These are phyloP conservation scores for Beauveria pseudobassiana DNA, from an alignment of 2,329 filamentous ascomycete genomes.

Conservation along the genomic window DNA sequence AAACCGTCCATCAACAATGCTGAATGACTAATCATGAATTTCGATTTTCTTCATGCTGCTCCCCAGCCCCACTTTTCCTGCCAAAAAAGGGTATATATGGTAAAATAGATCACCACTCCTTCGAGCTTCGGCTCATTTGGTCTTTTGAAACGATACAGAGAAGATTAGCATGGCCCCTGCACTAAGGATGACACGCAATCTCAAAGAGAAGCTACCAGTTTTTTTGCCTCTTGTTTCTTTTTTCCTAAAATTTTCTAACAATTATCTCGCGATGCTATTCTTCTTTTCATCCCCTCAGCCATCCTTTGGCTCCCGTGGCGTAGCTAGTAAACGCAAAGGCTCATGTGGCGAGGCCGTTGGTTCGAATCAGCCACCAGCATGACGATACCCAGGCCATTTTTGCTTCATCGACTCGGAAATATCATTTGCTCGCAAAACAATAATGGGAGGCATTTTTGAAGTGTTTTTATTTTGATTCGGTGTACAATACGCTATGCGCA, in stretches of 20 bases:
- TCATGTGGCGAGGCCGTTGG: background rate
- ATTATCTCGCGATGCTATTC: background rate
- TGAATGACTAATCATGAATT: too few species aligned
- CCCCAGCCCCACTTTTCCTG: background rate
- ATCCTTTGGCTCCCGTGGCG: background rate
- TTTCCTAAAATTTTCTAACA: background rate
- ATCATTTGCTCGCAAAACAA: background rate
- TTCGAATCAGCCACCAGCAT: background rate
- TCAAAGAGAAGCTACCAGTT: slow-evolving; percentile 12
- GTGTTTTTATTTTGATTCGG: background rate
- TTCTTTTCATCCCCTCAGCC: background rate
- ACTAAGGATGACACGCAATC: slow-evolving; percentile 63
- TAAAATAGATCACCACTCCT: background rate
- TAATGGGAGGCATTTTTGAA: background rate
- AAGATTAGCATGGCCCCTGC: slow-evolving; percentile 78
- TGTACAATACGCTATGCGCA: background rate
- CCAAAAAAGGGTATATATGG: background rate
- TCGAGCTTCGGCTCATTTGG: slow-evolving; percentile 12
- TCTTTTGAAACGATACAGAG: slow-evolving; percentile 41
- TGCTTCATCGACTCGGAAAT: too few species aligned
- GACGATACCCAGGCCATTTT: background rate
- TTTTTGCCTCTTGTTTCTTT: background rate
- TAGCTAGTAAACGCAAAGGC: background rate
- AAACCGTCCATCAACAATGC: too few species aligned
- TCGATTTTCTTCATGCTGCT: accelerated